phyloP scores from a whole-genome alignment of 2,329 filamentous ascomycete genomes.

The Aureobasidium sp. region DNA sequence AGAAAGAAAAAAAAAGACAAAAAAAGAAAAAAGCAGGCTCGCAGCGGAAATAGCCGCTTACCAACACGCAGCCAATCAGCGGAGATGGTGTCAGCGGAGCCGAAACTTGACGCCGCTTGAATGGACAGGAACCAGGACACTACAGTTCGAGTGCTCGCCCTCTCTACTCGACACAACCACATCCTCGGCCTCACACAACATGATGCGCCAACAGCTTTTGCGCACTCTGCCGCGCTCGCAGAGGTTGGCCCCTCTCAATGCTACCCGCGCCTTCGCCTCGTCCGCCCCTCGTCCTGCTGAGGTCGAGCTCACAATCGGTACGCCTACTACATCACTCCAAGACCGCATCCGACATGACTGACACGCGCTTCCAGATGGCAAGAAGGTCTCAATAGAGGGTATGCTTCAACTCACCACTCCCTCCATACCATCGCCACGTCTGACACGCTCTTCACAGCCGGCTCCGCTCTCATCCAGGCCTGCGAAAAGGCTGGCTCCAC shows the following conservation, averaged over 20 bases:
- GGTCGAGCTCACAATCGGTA: slow-evolving; percentile 94
- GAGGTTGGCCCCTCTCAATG: slow-evolving; percentile 46
- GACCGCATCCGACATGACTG: not conserved
- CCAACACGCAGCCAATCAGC: not conserved
- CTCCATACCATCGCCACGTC: not conserved
- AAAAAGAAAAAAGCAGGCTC: not conserved
- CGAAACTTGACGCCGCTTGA: slow-evolving; percentile 1
- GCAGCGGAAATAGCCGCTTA: not conserved
- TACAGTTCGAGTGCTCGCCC: not conserved
- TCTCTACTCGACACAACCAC: slow-evolving; percentile 18
- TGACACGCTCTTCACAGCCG: slow-evolving; percentile 52
- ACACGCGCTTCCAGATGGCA: slow-evolving; percentile 64
- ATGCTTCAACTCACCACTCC: slow-evolving; percentile 25
- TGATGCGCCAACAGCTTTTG: slow-evolving; percentile 58
- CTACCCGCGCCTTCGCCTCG: slow-evolving; percentile 73
- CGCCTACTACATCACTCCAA: slow-evolving; percentile 23
- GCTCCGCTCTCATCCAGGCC: slow-evolving; percentile 94
- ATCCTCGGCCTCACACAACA: slow-evolving; percentile 31
- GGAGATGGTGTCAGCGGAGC: not conserved
- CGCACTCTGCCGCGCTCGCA: slow-evolving; percentile 54
- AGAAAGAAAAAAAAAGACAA: not conserved
- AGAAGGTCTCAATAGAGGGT: slow-evolving; percentile 98
- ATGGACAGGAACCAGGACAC: not conserved
- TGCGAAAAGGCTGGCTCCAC: slow-evolving; percentile 95
- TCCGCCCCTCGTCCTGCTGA: slow-evolving; percentile 74